phyloP scores from a whole-genome alignment of 805 yeast species.

The Pichia deserticola region DNA sequence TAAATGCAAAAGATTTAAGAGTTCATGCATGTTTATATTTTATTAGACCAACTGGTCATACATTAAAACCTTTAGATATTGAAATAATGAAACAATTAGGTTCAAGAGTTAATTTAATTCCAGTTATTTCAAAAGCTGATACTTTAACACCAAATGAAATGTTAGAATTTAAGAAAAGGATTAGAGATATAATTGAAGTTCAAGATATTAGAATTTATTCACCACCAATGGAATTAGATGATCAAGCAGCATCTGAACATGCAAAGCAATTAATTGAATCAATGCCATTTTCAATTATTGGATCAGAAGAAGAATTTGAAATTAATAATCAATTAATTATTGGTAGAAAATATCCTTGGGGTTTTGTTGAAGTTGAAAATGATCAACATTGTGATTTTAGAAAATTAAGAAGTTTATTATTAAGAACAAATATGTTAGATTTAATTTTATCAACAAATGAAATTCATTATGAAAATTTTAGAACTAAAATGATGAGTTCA shows the following conservation, averaged over 20 bases:
- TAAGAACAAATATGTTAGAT: constrained; percentile 81
- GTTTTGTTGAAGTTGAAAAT: constrained; percentile 80
- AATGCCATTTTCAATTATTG: constrained; percentile 83
- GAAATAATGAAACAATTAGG: constrained; percentile 80
- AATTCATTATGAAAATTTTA: constrained; percentile 70
- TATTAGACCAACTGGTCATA: constrained; percentile 86
- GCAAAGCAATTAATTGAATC: constrained; percentile 72
- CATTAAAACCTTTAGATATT: constrained; percentile 80
- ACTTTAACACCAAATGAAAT: constrained; percentile 69
- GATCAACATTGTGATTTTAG: constrained; percentile 81
- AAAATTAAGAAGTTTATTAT: constrained; percentile 66
- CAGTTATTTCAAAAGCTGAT: constrained; percentile 85
- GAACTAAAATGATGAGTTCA: constrained; percentile 59
- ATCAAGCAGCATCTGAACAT: constrained; percentile 70
- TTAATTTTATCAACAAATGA: constrained; percentile 74
- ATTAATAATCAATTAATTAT: constrained; percentile 57
- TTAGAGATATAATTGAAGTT: constrained; percentile 75
- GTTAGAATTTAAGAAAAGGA: constrained; percentile 60
- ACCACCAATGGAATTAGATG: constrained; percentile 73
- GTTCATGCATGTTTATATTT: constrained; percentile 89
- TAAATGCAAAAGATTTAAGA: constrained; percentile 62
- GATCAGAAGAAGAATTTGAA: constrained; percentile 66
- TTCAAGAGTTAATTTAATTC: constrained; percentile 77
- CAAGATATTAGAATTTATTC: constrained; percentile 80
- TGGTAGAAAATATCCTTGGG: constrained; percentile 90